A percentile compares a stretch with the other conserved stretches of the same genome.
phyloP scores from a whole-genome alignment of 352 stramenopile genomes.

The Pythium biforme region DNA sequence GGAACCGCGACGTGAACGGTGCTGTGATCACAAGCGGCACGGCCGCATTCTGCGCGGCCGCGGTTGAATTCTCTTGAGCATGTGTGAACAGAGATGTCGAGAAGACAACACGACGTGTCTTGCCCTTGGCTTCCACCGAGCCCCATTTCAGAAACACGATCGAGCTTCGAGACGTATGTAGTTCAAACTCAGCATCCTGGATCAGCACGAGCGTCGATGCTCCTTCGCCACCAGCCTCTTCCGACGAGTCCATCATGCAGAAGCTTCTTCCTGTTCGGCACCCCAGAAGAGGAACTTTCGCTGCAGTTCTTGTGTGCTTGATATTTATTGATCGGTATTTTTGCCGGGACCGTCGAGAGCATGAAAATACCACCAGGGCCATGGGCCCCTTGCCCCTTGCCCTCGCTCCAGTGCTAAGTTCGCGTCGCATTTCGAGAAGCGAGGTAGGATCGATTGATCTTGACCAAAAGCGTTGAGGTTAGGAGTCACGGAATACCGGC shows the following conservation, averaged over 20 bases:
- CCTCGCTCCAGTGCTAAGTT: slow-evolving; percentile 3
- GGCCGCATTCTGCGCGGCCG: neutral
- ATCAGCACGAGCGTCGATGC: slow-evolving; percentile 37
- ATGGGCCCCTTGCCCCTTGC: too few relatives aligned
- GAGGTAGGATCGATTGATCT: neutral
- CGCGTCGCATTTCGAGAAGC: neutral
- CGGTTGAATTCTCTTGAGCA: neutral
- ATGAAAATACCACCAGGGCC: neutral
- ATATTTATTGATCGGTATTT: neutral
- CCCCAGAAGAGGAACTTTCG: neutral
- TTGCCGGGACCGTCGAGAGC: neutral
- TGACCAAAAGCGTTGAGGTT: neutral
- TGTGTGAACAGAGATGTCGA: slow-evolving; percentile 1
- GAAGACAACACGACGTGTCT: neutral
- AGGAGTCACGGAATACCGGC: neutral
- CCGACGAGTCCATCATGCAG: neutral
- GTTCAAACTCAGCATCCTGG: slow-evolving; percentile 31
- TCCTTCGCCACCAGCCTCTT: neutral
- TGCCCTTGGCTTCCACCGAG: slow-evolving; percentile 12
- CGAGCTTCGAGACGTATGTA: slow-evolving; percentile 19
- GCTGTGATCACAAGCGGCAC: slow-evolving; percentile 52
- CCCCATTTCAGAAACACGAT: slow-evolving; percentile 30
- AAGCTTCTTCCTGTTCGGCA: neutral
- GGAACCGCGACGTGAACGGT: slow-evolving; percentile 51
- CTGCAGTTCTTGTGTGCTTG: too few relatives aligned